Evolutionary conservation across 768 basidiomycete genomes (phyloP).

Genomic region (Chalciporus pseudorubinellus): DNA sequence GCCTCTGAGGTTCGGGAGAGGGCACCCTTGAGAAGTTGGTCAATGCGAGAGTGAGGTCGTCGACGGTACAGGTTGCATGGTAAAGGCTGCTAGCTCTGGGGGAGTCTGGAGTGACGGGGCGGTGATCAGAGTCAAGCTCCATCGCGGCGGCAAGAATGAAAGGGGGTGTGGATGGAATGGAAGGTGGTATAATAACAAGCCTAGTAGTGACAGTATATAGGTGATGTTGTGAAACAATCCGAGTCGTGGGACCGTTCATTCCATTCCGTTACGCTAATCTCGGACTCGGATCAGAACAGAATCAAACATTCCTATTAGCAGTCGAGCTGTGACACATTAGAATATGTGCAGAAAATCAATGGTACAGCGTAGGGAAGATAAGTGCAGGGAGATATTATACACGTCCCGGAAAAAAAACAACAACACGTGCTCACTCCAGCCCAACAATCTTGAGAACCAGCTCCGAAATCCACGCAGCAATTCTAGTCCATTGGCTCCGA

Average conservation of each 20-base stretch:
- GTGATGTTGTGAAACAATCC: background rate
- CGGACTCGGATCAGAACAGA: background rate
- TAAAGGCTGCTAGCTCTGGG: conserved; percentile 50
- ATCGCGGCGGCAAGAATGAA: conserved; percentile 13
- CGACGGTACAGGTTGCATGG: conserved; percentile 61
- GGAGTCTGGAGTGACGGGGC: conserved; percentile 49
- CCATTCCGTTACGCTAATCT: background rate
- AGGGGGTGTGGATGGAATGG: background rate
- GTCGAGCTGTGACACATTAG: background rate
- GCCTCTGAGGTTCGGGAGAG: conserved; percentile 63
- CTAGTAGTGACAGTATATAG: too few relatives aligned
- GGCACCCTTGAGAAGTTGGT: conserved; percentile 68
- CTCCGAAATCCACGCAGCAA: conserved; percentile 75
- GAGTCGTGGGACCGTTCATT: background rate
- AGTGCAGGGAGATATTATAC: conserved; percentile 18
- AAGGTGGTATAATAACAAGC: background rate
- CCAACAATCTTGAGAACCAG: conserved; percentile 52
- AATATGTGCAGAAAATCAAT: conserved; percentile 10
- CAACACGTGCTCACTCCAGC: conserved; percentile 19
- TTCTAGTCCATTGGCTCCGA: conserved; percentile 54
- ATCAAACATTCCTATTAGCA: conserved; percentile 3
- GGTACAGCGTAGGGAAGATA: conserved; percentile 2
- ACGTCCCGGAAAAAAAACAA: conserved; percentile 8
- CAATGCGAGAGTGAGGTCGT: conserved; percentile 75
- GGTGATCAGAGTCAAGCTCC: conserved; percentile 27